Base-by-base conservation (phyloP, 345 rosid species). In the Populus davidiana region DNA sequence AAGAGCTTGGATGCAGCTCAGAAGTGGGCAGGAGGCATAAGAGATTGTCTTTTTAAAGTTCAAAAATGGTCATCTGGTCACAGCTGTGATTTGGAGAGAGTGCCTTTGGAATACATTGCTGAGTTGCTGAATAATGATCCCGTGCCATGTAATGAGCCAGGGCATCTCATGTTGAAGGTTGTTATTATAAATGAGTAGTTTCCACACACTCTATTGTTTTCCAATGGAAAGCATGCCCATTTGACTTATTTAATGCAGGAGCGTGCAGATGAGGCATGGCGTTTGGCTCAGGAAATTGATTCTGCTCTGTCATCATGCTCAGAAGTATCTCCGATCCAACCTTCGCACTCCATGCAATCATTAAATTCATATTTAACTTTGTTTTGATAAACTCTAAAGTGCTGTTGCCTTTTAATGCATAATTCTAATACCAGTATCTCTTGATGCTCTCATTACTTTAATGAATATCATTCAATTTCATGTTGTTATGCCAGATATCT, bases 21-120 rank as follows among this genome's bases (percentile, higher is more conserved):
- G 84, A 86, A 81, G 73, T 95, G 98, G 98, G 94, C 87, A 47
- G 90, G 90, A 84, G 93, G 89, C 44, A 85, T 95, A 65, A 82
- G 83, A 61, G 83, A 86, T 47, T 89, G 93, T 75, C 85, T 93
- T 67, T 71, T 75, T 54, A 90, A 86, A 86, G 74, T 91, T 67
- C 86, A 86, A 77, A 83, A 83, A 70, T 82, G 87, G 88, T 84
- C 85, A 12, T 69, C 43, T 69, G 33, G 67, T 71, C 50, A 76
- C 21, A 78, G 71, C 64, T 50, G 73, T 84, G 82, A 77, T 82
- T 63, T 76, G 63, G 80, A 86, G 79, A 91, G 84, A 84, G 88
- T 91, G 80, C 76, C 74, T 7, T 84, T 86, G 83, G 92, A 87
- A 47, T 31, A 68, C 79, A 75, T 89, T 70, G 78, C 80, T 54